Percentiles rank a stretch among this genome's conserved stretches.
phyloP scores from a whole-genome alignment of 2,329 filamentous ascomycete species.

The Fusarium sp. region DNA sequence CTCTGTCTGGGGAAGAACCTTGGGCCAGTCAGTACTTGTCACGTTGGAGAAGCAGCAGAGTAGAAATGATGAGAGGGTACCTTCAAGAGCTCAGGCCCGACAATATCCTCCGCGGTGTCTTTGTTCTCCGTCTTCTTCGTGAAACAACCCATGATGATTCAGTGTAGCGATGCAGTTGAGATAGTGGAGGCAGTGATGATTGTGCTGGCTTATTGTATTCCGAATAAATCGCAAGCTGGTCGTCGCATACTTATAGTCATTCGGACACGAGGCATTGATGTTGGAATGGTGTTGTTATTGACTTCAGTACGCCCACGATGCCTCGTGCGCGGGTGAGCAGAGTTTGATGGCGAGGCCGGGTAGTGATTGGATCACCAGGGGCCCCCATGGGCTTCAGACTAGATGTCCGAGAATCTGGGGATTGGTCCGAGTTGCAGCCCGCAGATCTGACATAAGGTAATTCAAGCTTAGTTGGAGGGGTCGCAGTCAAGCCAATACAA shows the following conservation, averaged over 20 bases:
- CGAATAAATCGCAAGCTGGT: rapidly evolving
- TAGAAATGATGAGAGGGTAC: not conserved
- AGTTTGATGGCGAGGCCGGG: no score
- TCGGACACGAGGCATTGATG: not conserved
- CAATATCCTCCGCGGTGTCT: not conserved
- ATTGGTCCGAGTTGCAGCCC: not conserved
- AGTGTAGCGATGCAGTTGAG: not conserved
- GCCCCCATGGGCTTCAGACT: not conserved
- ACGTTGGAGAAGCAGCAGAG: not conserved
- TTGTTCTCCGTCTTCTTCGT: not conserved
- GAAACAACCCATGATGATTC: not conserved
- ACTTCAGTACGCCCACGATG: no score
- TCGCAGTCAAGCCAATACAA: no score
- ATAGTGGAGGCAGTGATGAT: not conserved
- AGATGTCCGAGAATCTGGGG: not conserved
- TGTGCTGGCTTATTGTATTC: not conserved
- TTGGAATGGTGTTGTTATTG: not conserved
- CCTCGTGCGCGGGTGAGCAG: no score
- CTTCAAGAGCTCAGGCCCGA: not conserved
- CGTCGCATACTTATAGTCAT: not conserved
- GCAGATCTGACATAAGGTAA: not conserved
- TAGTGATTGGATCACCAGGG: rapidly evolving
- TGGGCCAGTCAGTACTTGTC: not conserved
- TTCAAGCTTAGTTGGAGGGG: not conserved
- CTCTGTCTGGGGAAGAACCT: not conserved